A percentile compares a stretch with the other conserved stretches of the same genome.
Conservation (phyloP, 257 asterid genomes). For the Penstemon davidsonii region DNA sequence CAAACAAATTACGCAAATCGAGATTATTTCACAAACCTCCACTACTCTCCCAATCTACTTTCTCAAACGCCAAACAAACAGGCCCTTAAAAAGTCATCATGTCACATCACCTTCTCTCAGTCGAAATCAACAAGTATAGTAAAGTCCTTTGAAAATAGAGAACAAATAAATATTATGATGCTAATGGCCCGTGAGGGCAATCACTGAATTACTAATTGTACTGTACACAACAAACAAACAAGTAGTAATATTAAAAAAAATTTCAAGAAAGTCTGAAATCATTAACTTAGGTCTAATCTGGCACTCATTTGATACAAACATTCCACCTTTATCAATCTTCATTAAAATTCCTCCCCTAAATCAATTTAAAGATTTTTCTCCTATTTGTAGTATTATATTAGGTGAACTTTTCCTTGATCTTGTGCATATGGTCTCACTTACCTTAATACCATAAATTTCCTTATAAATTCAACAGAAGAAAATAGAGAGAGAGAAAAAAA, state of each 20-base stretch:
- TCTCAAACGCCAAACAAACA: no score
- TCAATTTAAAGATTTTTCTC: conserved; percentile 14
- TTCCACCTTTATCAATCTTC: conserved; percentile 49
- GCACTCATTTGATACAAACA: conserved; percentile 48
- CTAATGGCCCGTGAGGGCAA: no score
- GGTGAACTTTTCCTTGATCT: conserved; percentile 36
- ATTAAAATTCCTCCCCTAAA: conserved; percentile 20
- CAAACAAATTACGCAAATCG: no score
- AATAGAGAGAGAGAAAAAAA: conserved; percentile 13
- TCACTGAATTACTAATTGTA: no score
- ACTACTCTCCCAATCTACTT: no score
- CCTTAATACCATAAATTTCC: conserved; percentile 5
- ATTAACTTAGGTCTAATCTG: conserved; percentile 42
- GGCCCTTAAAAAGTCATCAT: no score
- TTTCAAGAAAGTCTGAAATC: conserved; percentile 30
- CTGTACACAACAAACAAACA: neutral
- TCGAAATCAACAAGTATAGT: no score
- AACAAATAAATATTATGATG: no score
- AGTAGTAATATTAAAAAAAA: conserved; percentile 31
- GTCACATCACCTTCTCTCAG: no score
- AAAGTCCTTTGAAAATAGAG: no score
- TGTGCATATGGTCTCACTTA: conserved; percentile 7
- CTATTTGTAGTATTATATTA: conserved; percentile 20
- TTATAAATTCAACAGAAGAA: neutral
- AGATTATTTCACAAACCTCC: no score